phyloP scores from a whole-genome alignment of 75 land plant genomes.

The Picea glauca region DNA sequence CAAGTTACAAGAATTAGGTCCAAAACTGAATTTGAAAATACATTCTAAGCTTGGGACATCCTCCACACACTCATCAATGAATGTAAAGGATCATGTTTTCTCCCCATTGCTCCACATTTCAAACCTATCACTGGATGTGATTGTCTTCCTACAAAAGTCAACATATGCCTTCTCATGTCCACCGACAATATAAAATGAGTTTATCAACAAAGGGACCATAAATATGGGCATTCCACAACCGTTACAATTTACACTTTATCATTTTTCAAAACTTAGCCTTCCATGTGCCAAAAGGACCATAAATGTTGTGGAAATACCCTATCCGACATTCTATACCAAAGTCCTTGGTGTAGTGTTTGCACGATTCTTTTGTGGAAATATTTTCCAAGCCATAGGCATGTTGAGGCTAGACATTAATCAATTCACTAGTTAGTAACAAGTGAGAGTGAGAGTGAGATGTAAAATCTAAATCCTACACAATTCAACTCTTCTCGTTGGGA shows the following conservation, averaged over 20 bases:
- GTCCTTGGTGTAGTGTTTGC: slow-evolving; percentile 92
- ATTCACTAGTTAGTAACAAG: neutral
- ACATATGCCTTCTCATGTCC: slow-evolving; percentile 96
- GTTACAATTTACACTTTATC: neutral
- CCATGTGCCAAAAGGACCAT: slow-evolving; percentile 96
- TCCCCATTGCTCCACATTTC: slow-evolving; percentile 99
- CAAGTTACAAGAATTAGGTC: neutral
- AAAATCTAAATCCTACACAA: neutral
- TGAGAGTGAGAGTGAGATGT: neutral
- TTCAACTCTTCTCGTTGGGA: neutral
- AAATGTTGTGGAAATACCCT: slow-evolving; percentile 90
- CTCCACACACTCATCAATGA: slow-evolving; percentile 99
- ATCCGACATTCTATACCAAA: slow-evolving; percentile 85
- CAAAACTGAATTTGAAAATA: neutral
- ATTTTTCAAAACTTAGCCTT: slow-evolving; percentile 42
- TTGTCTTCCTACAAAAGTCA: slow-evolving; percentile 88
- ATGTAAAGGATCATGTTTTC: slow-evolving; percentile 93
- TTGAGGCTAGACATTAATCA: slow-evolving; percentile 58
- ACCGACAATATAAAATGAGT: slow-evolving; percentile 30
- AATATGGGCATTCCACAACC: neutral
- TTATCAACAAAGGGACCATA: neutral
- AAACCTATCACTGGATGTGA: slow-evolving; percentile 76
- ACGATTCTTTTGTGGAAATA: slow-evolving; percentile 73
- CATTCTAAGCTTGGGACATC: slow-evolving; percentile 47
- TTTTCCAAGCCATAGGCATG: slow-evolving; percentile 93